Evolutionary conservation across 148 eudicot species (phyloP).

Genomic region (Vaccinium corymbosum): DNA sequence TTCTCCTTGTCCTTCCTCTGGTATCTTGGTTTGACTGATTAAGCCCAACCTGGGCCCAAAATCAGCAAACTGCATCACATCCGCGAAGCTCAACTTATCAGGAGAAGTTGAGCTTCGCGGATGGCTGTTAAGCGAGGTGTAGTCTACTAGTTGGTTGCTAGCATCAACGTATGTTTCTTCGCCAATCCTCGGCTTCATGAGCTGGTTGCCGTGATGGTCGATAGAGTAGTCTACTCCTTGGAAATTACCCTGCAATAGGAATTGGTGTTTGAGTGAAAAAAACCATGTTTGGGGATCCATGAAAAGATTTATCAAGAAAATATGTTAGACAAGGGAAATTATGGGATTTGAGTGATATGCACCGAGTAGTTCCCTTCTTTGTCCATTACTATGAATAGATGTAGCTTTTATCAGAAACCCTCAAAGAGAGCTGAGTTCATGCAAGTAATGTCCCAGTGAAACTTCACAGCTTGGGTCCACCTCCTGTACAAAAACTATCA

Average conservation of each 20-base stretch:
- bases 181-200: slow-evolving; percentile 19
- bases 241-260: slow-evolving; percentile 25
- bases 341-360: slow-evolving; percentile 17
- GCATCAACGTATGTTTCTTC: slow-evolving; percentile 22
- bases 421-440: slow-evolving; percentile 22
- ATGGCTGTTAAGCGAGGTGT: slow-evolving; percentile 33
- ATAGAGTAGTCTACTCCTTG: slow-evolving; percentile 26
- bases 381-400: slow-evolving; percentile 40
- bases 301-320: slow-evolving; percentile 16
- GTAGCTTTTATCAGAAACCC: slow-evolving; percentile 25
- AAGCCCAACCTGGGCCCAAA: slow-evolving; percentile 76
- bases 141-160: slow-evolving; percentile 39
- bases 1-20: slow-evolving; percentile 10
- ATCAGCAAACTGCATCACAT: slow-evolving; percentile 88
- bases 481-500: slow-evolving; percentile 10
- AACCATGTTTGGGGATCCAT: slow-evolving; percentile 16
- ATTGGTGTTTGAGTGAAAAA: slow-evolving; percentile 23
- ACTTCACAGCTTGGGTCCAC: slow-evolving; percentile 22
- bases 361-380: slow-evolving; percentile 58
- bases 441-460: slow-evolving; percentile 18
- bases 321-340: slow-evolving; percentile 2
- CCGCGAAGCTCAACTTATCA: slow-evolving; percentile 67
- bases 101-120: slow-evolving; percentile 28
- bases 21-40: slow-evolving; percentile 29
- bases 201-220: slow-evolving; percentile 23